phyloP scores from a whole-genome alignment of 2,329 filamentous ascomycete genomes.

The Colletotrichum cereale region DNA sequence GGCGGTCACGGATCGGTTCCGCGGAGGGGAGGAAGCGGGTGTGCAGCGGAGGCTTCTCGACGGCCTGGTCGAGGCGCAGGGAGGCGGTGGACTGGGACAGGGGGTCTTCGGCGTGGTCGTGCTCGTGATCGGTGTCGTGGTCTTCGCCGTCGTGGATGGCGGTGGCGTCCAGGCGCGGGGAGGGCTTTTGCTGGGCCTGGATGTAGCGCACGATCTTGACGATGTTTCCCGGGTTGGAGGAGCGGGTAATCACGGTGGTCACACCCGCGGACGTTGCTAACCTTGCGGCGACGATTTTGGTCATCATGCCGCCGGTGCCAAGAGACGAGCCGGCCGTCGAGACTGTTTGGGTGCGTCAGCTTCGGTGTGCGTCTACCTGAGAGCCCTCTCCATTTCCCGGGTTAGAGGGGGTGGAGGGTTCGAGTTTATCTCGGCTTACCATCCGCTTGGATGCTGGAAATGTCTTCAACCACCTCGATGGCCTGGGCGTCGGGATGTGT shows the following conservation, averaged over 20 bases:
- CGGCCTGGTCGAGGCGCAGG: constrained; percentile 49
- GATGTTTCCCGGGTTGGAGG: constrained; percentile 94
- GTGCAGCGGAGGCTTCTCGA: constrained; percentile 75
- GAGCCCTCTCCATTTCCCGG: too few relatives aligned
- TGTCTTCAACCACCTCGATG: constrained; percentile 94
- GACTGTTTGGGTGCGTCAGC: constrained; percentile 60
- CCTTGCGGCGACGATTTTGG: constrained; percentile 93
- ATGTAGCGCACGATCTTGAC: constrained; percentile 86
- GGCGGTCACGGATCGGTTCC: constrained; percentile 89
- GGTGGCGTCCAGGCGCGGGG: constrained; percentile 43
- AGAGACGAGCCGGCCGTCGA: constrained; percentile 89
- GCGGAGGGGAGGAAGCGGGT: constrained; percentile 91
- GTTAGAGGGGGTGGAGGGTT: background rate
- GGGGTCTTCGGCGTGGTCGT: constrained; percentile 50
- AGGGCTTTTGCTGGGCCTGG: constrained; percentile 62
- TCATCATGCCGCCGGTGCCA: constrained; percentile 96
- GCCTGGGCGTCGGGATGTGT: constrained; percentile 86
- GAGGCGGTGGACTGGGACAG: constrained; percentile 59
- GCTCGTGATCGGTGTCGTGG: constrained; percentile 35
- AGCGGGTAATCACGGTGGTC: constrained; percentile 94
- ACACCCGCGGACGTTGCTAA: constrained; percentile 95
- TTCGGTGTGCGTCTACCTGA: background rate
- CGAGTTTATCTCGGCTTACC: constrained; percentile 58
- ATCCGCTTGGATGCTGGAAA: constrained; percentile 84
- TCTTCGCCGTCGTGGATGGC: constrained; percentile 34